Percentiles rank a stretch among this genome's conserved stretches.
Conservation (phyloP, 192 early-diverging fungal genomes). For the Backusella macrospora region DNA sequence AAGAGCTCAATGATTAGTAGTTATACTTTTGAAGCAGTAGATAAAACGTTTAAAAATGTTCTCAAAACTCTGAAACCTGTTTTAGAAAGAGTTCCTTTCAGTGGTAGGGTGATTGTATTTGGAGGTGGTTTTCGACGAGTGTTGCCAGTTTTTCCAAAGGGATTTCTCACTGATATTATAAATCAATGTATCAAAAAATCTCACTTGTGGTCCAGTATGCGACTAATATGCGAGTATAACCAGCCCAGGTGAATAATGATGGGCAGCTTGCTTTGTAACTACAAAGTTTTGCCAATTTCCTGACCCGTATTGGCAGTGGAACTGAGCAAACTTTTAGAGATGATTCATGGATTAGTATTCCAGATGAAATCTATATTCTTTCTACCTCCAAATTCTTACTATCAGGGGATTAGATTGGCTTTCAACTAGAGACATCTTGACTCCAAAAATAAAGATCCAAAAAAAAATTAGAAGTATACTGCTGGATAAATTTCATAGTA, state of each 20-base stretch:
- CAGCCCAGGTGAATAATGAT: neutral
- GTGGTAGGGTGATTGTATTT: constrained; percentile 32
- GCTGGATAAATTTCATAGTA: neutral
- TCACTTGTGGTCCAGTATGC: neutral
- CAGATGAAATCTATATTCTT: neutral
- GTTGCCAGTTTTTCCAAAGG: constrained; percentile 28
- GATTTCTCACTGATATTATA: constrained; percentile 22
- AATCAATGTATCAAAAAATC: constrained; percentile 18
- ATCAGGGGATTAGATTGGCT: too few relatives aligned
- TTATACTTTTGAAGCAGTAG: too few relatives aligned
- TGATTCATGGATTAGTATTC: neutral
- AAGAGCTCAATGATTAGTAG: too few relatives aligned
- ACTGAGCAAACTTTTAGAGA: neutral
- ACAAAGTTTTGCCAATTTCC: neutral
- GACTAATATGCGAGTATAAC: neutral
- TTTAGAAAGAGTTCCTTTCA: constrained; percentile 26
- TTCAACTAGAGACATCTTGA: neutral
- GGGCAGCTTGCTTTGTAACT: neutral
- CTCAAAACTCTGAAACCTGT: neutral
- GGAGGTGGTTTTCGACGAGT: constrained; percentile 39
- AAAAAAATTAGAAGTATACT: neutral
- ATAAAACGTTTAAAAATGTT: constrained; percentile 23
- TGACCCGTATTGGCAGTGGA: neutral
- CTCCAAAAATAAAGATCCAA: neutral
- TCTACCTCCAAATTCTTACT: neutral